phyloP scores from a whole-genome alignment of 73 alveolate genomes.

The Paramecium caudatum region DNA sequence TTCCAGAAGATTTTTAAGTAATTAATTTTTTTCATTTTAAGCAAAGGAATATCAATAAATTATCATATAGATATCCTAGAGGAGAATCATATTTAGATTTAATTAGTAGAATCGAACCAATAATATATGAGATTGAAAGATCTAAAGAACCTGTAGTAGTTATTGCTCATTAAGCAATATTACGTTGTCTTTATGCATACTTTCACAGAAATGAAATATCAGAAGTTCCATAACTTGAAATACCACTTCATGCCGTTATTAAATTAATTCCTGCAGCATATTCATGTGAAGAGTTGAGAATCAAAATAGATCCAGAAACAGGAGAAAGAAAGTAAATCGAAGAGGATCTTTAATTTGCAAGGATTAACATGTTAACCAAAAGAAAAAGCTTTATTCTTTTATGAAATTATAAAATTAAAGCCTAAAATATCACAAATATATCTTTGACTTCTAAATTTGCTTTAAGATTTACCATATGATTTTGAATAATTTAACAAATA shows the following conservation, averaged over 20 bases:
- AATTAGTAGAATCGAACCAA: conserved; percentile 84
- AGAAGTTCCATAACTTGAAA: conserved; percentile 73
- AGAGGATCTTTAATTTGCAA: not conserved
- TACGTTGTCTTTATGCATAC: conserved; percentile 79
- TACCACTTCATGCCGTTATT: conserved; percentile 77
- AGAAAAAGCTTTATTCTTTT: not conserved
- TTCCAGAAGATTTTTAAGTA: conserved; percentile 79
- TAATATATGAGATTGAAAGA: conserved; percentile 67
- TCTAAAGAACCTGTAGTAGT: conserved; percentile 76
- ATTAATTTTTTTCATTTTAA: not conserved
- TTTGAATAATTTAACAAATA: no score
- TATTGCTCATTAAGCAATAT: conserved; percentile 77
- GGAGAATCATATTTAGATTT: conserved; percentile 88
- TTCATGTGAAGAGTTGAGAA: conserved; percentile 56
- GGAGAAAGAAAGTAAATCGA: conserved; percentile 53
- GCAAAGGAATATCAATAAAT: conserved; percentile 80
- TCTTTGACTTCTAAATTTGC: no score
- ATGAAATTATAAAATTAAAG: not conserved
- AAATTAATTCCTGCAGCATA: conserved; percentile 71
- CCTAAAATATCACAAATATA: no score
- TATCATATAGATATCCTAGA: conserved; percentile 85
- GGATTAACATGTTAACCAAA: not conserved
- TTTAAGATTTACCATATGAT: no score
- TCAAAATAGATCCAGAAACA: conserved; percentile 50
- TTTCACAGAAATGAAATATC: conserved; percentile 74